Conservation (phyloP, 768 basidiomycete species). For the Phlegmacium glaucopus region DNA sequence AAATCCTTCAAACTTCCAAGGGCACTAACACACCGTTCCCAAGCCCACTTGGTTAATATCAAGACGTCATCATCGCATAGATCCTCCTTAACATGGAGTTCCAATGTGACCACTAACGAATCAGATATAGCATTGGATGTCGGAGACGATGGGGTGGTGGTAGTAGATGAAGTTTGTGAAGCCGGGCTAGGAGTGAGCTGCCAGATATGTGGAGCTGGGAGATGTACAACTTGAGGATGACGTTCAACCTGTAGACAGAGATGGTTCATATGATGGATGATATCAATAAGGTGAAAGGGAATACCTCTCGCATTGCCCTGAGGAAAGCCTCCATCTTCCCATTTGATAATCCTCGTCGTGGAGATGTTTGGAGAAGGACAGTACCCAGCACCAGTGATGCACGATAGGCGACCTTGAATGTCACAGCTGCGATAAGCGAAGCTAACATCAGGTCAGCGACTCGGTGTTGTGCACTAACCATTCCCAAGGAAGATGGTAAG, state of each 20-base stretch:
- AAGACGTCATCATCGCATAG: slow-evolving; percentile 71
- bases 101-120: slow-evolving; percentile 70
- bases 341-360: slow-evolving; percentile 51
- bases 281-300: slow-evolving; percentile 15
- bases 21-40: slow-evolving; percentile 59
- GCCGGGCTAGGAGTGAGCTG: slow-evolving; percentile 59
- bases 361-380: slow-evolving; percentile 87
- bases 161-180: slow-evolving; percentile 4
- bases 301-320: slow-evolving; percentile 77
- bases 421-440: slow-evolving; percentile 67
- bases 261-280: not conserved
- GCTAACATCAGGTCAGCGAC: slow-evolving; percentile 86
- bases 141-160: not conserved
- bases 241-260: slow-evolving; percentile 59
- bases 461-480: slow-evolving; percentile 50
- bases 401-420: slow-evolving; percentile 81
- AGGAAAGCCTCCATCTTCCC: slow-evolving; percentile 81
- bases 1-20: slow-evolving; percentile 34
- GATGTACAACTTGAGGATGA: slow-evolving; percentile 78
- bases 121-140: slow-evolving; percentile 9
- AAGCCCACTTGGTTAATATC: slow-evolving; percentile 71
- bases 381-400: slow-evolving; percentile 82
- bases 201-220: slow-evolving; percentile 88
- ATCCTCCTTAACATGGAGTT: slow-evolving; percentile 68
- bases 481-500: not conserved